Percentiles rank a stretch among this genome's conserved stretches.
Conservation (phyloP, 306 rosid species). For the cucumber (Cucumis sativus) region Cucumber_9930_V3 NC_026655.2:4852001-4852500, state of each 20-base stretch:
- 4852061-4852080: neutral
- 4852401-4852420: neutral
- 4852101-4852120: neutral
- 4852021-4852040: neutral
- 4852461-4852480: neutral
- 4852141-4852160: neutral
- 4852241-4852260: neutral
- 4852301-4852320: neutral
- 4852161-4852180: neutral
- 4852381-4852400: neutral
- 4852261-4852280: neutral
- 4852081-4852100: neutral
- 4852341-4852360: neutral
- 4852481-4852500: neutral
- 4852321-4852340: neutral
- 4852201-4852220: neutral
- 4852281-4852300: neutral
- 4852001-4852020: neutral
- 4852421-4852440: neutral
- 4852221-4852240: neutral
- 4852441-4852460: neutral
- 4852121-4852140: neutral
- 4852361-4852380: neutral
- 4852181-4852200: neutral
- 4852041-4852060: neutral